Evolutionary conservation across 2,329 filamentous ascomycete species (phyloP).

Genomic region (Amauroascus verrucosus): DNA sequence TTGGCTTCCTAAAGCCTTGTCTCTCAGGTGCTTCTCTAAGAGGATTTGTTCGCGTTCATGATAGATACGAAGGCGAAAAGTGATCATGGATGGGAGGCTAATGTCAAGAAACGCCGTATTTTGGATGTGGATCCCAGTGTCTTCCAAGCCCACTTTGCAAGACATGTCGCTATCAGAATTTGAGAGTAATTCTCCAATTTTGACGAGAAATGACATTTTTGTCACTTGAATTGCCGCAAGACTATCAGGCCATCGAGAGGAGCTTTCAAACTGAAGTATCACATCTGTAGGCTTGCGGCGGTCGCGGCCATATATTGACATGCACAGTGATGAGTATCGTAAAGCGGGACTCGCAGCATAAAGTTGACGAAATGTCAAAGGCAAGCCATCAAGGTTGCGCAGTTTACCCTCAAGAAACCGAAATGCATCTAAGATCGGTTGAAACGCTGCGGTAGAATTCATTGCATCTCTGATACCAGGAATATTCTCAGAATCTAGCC

Average conservation of each 20-base stretch:
- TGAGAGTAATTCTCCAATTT: conserved; percentile 62
- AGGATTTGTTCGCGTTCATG: conserved; percentile 78
- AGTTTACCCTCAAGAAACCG: conserved; percentile 64
- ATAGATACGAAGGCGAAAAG: conserved; percentile 78
- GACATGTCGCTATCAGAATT: conserved; percentile 50
- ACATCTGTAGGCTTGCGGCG: conserved; percentile 56
- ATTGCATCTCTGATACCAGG: conserved; percentile 23
- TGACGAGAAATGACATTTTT: conserved; percentile 76
- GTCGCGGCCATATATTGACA: conserved; percentile 20
- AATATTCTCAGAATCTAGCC: conserved; percentile 39
- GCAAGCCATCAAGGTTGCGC: conserved; percentile 67
- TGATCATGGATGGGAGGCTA: conserved; percentile 57
- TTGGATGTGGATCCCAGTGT: conserved; percentile 54
- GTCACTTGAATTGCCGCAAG: conserved; percentile 82
- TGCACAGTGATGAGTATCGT: conserved; percentile 53
- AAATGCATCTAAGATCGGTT: conserved; percentile 59
- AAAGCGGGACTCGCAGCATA: conserved; percentile 61
- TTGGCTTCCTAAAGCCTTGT: conserved; percentile 56
- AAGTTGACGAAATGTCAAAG: conserved; percentile 75
- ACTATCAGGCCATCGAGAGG: conserved; percentile 87
- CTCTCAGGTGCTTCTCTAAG: conserved; percentile 66
- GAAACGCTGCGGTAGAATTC: conserved; percentile 44
- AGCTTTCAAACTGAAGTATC: conserved; percentile 84
- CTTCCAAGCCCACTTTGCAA: conserved; percentile 71
- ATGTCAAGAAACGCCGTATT: conserved; percentile 80